A percentile compares a stretch with the other conserved stretches of the same genome.
Conservation (phyloP, 78 protist genomes). For the Chrysochromulina tobinii region DNA sequence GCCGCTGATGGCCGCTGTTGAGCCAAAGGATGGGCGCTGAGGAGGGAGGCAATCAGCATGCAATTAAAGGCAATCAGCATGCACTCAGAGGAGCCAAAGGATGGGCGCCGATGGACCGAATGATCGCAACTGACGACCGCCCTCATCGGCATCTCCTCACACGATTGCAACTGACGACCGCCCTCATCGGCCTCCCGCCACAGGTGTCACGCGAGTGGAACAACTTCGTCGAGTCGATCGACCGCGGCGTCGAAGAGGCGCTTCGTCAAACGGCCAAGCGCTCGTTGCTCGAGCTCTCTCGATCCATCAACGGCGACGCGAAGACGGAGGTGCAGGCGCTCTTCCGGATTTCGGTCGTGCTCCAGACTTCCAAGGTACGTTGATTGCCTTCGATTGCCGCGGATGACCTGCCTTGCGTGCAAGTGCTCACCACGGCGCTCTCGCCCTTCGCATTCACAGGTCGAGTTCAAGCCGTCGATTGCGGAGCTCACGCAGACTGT, state of each 20-base stretch:
- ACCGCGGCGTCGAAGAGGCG: slow-evolving; percentile 61
- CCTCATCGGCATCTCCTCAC: too few species aligned
- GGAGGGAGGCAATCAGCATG: too few species aligned
- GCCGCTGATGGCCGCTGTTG: too few species aligned
- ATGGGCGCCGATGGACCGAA: too few species aligned
- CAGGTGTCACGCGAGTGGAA: slow-evolving; percentile 55
- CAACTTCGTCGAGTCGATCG: slow-evolving; percentile 48
- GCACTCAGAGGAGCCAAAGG: too few species aligned
- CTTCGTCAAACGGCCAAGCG: slow-evolving; percentile 50
- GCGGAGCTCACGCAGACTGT: slow-evolving; percentile 39
- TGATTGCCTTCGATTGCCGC: slow-evolving; percentile 46
- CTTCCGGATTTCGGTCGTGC: slow-evolving; percentile 26
- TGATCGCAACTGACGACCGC: too few species aligned
- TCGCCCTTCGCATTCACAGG: neutral
- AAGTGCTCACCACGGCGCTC: too few species aligned
- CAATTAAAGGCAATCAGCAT: too few species aligned
- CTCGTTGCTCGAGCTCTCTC: slow-evolving; percentile 49
- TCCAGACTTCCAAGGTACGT: slow-evolving; percentile 28
- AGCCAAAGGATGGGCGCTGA: too few species aligned
- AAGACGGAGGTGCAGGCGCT: slow-evolving; percentile 43
- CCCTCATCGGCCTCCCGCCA: too few species aligned
- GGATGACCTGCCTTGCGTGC: too few species aligned
- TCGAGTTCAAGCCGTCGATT: slow-evolving; percentile 57
- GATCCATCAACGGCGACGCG: slow-evolving; percentile 41
- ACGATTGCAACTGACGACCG: too few species aligned